A percentile compares a stretch with the other conserved stretches of the same genome.
These are phyloP conservation scores for Albophoma yamanashiensis DNA, from an alignment of 2,329 filamentous ascomycete species.

Conservation along the genomic window DNA sequence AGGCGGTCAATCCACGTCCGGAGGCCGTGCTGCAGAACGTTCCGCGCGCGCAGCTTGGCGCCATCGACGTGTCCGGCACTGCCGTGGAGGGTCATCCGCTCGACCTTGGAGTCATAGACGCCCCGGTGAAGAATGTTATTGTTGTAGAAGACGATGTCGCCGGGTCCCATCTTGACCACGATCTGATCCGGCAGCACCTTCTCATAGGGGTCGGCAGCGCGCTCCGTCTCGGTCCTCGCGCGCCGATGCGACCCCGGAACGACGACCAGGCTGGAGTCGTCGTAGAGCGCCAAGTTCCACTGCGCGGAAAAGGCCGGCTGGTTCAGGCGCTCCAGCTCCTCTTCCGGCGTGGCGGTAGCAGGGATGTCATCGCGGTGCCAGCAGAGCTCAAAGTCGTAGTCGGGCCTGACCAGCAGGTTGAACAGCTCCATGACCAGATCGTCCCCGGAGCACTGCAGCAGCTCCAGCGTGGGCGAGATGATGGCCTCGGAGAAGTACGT, in stretches of 20 bases:
- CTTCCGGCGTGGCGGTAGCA: conserved; percentile 49
- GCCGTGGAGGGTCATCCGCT: conserved; percentile 63
- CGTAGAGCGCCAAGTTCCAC: conserved; percentile 76
- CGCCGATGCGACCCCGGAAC: conserved; percentile 68
- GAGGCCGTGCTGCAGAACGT: conserved; percentile 66
- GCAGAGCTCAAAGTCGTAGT: conserved; percentile 57
- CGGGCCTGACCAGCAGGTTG: conserved; percentile 72
- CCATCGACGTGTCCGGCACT: conserved; percentile 53
- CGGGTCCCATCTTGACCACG: conserved; percentile 55
- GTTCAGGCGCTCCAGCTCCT: conserved; percentile 53
- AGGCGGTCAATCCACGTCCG: conserved; percentile 52
- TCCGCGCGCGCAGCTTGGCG: conserved; percentile 48
- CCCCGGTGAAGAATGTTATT: conserved; percentile 79
- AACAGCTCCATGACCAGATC: conserved; percentile 81
- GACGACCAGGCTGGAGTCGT: conserved; percentile 63
- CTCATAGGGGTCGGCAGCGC: conserved; percentile 56
- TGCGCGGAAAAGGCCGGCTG: conserved; percentile 65
- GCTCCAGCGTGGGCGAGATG: conserved; percentile 49
- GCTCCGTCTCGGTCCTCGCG: conserved; percentile 59
- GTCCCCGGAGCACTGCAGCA: conserved; percentile 48
- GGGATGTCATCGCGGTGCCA: conserved; percentile 85
- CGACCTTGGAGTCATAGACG: conserved; percentile 45
- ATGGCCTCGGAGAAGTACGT: conserved; percentile 64
- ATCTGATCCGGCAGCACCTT: conserved; percentile 50
- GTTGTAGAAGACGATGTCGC: conserved; percentile 80